These are phyloP conservation scores for Mycena amicta DNA, from an alignment of 768 basidiomycete species.

Conservation along the genomic window DNA sequence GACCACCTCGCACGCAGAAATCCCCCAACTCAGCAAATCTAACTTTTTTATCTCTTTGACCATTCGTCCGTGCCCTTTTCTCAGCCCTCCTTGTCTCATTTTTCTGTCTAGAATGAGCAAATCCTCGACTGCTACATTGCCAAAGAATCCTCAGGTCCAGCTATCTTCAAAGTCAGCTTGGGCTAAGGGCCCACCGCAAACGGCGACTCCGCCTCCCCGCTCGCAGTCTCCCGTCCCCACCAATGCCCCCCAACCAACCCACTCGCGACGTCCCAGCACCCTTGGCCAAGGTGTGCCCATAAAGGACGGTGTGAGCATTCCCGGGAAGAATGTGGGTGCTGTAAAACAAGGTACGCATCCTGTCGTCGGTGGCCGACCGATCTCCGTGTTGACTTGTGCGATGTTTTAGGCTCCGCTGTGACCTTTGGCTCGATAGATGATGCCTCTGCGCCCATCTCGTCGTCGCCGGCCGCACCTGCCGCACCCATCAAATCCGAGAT, in stretches of 20 bases:
- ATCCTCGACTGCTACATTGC: slow-evolving; percentile 72
- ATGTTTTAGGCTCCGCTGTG: slow-evolving; percentile 59
- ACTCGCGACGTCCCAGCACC: slow-evolving; percentile 79
- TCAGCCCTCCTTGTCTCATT: slow-evolving; percentile 14
- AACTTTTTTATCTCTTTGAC: slow-evolving; percentile 39
- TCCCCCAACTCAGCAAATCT: slow-evolving; percentile 48
- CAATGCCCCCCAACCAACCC: slow-evolving; percentile 50
- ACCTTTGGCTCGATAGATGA: slow-evolving; percentile 93
- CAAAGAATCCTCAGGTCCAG: slow-evolving; percentile 70
- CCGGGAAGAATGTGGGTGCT: slow-evolving; percentile 64
- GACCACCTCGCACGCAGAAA: slow-evolving; percentile 74
- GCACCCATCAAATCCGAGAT: slow-evolving; percentile 61
- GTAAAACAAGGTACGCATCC: slow-evolving; percentile 64
- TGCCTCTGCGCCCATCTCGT: slow-evolving; percentile 73
- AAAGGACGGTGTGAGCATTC: slow-evolving; percentile 79
- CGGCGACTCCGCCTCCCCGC: slow-evolving; percentile 60
- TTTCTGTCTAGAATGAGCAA: slow-evolving; percentile 84
- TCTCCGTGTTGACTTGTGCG: slow-evolving; percentile 12
- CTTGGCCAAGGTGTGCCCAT: slow-evolving; percentile 71
- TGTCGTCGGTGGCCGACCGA: slow-evolving; percentile 3
- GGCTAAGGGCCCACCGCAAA: slow-evolving; percentile 84
- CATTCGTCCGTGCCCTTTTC: slow-evolving; percentile 41
- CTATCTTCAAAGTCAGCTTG: slow-evolving; percentile 86
- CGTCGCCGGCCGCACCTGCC: slow-evolving; percentile 73
- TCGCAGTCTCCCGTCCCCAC: slow-evolving; percentile 76